Evolutionary conservation across 495 filamentous ascomycete genomes (phyloP).

Genomic region (Penicillium steckii): DNA sequence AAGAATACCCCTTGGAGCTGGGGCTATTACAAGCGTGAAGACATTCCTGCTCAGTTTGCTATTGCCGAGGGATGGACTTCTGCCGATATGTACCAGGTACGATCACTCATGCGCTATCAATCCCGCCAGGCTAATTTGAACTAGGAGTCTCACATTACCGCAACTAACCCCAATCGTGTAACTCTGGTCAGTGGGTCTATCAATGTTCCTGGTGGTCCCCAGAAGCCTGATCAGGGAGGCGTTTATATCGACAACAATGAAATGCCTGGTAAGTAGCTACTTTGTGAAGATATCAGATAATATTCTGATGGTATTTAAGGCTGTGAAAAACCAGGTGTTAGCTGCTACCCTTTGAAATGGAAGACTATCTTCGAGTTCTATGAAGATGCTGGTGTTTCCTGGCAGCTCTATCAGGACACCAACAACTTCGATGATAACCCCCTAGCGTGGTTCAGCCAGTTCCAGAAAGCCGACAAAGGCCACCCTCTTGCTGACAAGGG

Average conservation of each 20-base stretch:
- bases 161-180: slow-evolving; percentile 56
- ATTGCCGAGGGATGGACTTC: slow-evolving; percentile 55
- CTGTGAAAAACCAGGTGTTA: slow-evolving; percentile 42
- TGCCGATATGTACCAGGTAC: slow-evolving; percentile 56
- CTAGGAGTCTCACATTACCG: slow-evolving; percentile 51
- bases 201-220: slow-evolving; percentile 51
- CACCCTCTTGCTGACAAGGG: slow-evolving; percentile 45
- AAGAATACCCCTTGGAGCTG: slow-evolving; percentile 56
- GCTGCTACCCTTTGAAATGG: slow-evolving; percentile 56
- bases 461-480: slow-evolving; percentile 38
- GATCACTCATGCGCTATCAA: neutral
- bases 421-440: slow-evolving; percentile 59
- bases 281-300: neutral
- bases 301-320: slow-evolving; percentile 19
- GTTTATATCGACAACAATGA: slow-evolving; percentile 58
- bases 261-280: slow-evolving; percentile 35
- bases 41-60: slow-evolving; percentile 53
- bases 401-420: slow-evolving; percentile 53
- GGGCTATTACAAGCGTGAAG: slow-evolving; percentile 47
- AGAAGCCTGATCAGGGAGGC: slow-evolving; percentile 42
- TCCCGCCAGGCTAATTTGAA: neutral
- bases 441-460: slow-evolving; percentile 54
- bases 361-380: slow-evolving; percentile 53
- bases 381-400: slow-evolving; percentile 50
- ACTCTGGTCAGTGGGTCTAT: slow-evolving; percentile 53